Percentiles rank a stretch among this genome's conserved stretches.
Conservation (phyloP, 2,329 filamentous ascomycete genomes). For the Microascus cirrosus region DNA sequence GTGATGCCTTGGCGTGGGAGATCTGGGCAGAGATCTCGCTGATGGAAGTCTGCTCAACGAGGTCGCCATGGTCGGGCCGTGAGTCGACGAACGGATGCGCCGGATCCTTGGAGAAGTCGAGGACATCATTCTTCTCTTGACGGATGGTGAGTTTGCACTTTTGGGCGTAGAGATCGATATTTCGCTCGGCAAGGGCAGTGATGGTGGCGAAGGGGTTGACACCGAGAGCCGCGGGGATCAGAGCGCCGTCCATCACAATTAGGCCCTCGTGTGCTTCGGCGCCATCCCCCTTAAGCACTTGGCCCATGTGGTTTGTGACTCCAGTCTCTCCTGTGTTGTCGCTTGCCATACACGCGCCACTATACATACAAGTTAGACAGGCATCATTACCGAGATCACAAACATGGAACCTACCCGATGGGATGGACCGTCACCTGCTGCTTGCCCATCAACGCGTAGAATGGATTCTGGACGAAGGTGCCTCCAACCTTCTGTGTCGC, state of each 20-base stretch:
- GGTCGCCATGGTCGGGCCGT: conserved; percentile 9
- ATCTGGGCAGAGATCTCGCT: conserved; percentile 22
- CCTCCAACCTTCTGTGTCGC: conserved; percentile 49
- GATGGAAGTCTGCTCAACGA: conserved; percentile 25
- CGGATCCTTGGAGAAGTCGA: conserved; percentile 45
- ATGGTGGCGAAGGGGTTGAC: conserved; percentile 62
- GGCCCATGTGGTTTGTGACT: conserved; percentile 49
- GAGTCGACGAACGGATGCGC: conserved; percentile 16
- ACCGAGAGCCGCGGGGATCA: conserved; percentile 50
- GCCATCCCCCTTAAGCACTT: conserved; percentile 43
- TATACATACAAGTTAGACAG: conserved; percentile 11
- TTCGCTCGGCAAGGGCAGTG: conserved; percentile 54
- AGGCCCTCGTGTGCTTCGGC: conserved; percentile 43
- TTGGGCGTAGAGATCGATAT: conserved; percentile 38
- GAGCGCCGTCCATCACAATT: conserved; percentile 49
- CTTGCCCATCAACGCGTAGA: conserved; percentile 40
- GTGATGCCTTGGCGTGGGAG: conserved; percentile 26
- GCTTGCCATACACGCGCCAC: conserved; percentile 50
- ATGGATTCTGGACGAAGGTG: conserved; percentile 47
- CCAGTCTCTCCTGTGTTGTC: conserved; percentile 46
- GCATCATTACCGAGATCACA: neutral
- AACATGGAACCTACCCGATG: conserved; percentile 34
- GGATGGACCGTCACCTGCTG: conserved; percentile 56
- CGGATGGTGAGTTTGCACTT: conserved; percentile 30
- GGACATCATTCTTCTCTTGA: conserved; percentile 29